Evolutionary conservation across 768 basidiomycete species (phyloP), one percentile per base, ranked within the genome.

Genomic region (Chalciporus piperatus): DNA sequence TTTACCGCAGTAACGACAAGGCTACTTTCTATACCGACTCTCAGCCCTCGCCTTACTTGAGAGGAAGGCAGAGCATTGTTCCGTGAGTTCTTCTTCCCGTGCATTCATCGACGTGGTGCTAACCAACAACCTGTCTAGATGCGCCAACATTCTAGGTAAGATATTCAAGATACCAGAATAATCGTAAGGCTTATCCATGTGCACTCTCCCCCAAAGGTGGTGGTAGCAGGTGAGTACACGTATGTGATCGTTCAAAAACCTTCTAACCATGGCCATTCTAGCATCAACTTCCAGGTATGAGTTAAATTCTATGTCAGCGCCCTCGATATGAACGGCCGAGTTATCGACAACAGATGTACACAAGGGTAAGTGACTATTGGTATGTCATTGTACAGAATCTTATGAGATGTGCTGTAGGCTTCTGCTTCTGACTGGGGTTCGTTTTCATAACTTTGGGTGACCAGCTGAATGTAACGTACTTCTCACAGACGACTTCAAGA

Each of bases 11-110:
- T 59, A 87, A 86, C 65, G 83, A 86, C 64, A 85, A 86, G 69
- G 85, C 83, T 1, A 87, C 80, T 6, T 87, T 87, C 71, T 87
- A 87, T 68, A 74, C 72, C 19, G 85, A 87, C 63, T 81, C 80
- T 19, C 74, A 74, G 71, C 68, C 72, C 32, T 85, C 83, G 1
- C 70, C 78, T 3, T 62, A 82, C 59, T 67, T 87, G 46, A 81
- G 85, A 42, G 84, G 85, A 37, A 74, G 85, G 57, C 76, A 73
- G 55, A 80, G 78, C 43, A 86, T 87, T 59, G 85, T 87, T 12
- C 85, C 85, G 80, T 85, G 58, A 63, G 83, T 68, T 47, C 30
- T 16, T 17, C 13, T 33, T n/a, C 27, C 43, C 9, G 12, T 44
- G 22, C 39, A 3, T 49, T 37, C 9, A 48, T 8, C 47, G 23